Conservation (phyloP, 805 yeast species). For the Kazachstania psychrophila region DNA sequence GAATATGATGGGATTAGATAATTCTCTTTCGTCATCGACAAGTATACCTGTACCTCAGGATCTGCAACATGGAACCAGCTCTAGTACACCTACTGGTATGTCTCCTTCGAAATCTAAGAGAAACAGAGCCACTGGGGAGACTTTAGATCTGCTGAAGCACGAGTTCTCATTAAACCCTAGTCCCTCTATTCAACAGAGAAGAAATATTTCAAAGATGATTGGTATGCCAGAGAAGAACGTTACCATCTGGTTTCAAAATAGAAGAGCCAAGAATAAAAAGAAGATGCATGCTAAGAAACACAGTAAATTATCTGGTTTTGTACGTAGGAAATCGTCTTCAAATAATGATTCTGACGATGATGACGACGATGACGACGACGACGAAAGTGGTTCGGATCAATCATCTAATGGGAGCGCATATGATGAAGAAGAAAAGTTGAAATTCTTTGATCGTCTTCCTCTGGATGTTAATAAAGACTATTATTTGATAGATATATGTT, state of each 20-base stretch:
- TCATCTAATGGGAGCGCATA: background rate
- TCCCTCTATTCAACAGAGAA: conserved; percentile 65
- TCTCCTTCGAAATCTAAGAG: conserved; percentile 35
- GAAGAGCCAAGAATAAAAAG: conserved; percentile 71
- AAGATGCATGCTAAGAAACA: conserved; percentile 4
- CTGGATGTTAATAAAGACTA: conserved; percentile 55
- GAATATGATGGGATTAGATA: no score
- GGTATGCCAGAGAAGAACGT: conserved; percentile 84
- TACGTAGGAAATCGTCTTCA: background rate
- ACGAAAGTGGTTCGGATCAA: background rate
- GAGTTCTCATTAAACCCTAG: conserved; percentile 68
- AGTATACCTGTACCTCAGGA: no score
- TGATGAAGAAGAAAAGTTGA: conserved; percentile 4
- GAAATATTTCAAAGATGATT: conserved; percentile 58
- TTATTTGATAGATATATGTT: conserved; percentile 55
- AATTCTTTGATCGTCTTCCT: conserved; percentile 37
- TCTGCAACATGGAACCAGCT: no score
- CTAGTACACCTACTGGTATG: background rate
- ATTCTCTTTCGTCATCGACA: background rate
- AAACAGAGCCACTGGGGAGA: conserved; percentile 74
- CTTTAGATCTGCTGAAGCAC: conserved; percentile 51
- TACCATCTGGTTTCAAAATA: conserved; percentile 87
- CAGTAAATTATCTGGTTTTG: conserved; percentile 1
- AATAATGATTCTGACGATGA: conserved; percentile 8
- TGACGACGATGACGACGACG: conserved; percentile 4